Evolutionary conservation across 2,329 filamentous ascomycete species (phyloP).

Genomic region (Sclerotinia sclerotiorum): DNA sequence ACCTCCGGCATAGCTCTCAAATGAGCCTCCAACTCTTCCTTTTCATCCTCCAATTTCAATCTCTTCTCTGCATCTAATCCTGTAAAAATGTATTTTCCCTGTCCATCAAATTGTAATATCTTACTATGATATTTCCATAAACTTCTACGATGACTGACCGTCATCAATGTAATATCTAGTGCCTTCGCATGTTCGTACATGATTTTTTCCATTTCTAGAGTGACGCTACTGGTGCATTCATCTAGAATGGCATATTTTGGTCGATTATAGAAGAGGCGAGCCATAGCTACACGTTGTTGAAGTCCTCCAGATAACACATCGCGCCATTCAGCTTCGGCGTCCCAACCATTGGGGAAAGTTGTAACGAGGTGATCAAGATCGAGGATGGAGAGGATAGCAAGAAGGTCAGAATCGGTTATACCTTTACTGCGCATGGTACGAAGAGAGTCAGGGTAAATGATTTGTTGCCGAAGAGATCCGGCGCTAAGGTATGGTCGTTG

Average conservation of each 20-base stretch:
- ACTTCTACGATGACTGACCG: conserved; percentile 85
- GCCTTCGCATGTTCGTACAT: conserved; percentile 98
- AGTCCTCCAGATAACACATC: conserved; percentile 89
- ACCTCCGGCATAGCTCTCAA: conserved; percentile 84
- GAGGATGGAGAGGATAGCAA: conserved; percentile 72
- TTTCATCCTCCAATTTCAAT: conserved; percentile 89
- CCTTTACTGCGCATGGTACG: conserved; percentile 84
- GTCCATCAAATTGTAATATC: conserved; percentile 95
- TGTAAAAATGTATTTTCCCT: conserved; percentile 88
- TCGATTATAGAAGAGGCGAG: conserved; percentile 87
- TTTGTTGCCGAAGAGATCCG: conserved; percentile 90
- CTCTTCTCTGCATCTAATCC: conserved; percentile 83
- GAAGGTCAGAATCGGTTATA: conserved; percentile 77
- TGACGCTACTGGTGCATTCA: conserved; percentile 95
- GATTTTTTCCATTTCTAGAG: conserved; percentile 86
- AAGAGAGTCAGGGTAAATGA: conserved; percentile 90
- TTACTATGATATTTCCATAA: conserved; percentile 95
- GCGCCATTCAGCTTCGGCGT: conserved; percentile 94
- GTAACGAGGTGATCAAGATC: conserved; percentile 82
- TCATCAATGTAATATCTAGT: conserved; percentile 93
- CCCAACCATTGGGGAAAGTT: conserved; percentile 76
- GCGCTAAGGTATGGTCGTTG: conserved; percentile 91
- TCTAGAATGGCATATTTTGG: conserved; percentile 94
- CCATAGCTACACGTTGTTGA: conserved; percentile 97
- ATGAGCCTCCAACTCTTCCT: conserved; percentile 85